Percentiles rank a stretch among this genome's conserved stretches.
Evolutionary conservation across 2,329 filamentous ascomycete species (phyloP).

Genomic region (Pseudogymnoascus destructans): DNA sequence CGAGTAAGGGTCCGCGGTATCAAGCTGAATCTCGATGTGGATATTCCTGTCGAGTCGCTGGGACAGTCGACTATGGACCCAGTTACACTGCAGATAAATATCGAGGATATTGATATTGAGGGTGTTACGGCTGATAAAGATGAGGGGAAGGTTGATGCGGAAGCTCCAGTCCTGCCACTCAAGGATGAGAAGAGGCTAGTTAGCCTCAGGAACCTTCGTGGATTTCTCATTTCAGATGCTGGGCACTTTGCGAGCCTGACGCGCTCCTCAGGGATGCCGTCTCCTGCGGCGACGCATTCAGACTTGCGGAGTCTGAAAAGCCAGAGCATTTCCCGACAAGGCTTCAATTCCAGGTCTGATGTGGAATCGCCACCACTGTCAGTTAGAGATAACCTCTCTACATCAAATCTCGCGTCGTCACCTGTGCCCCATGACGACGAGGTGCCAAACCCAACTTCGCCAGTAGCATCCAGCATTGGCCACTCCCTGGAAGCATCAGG

Average conservation of each 20-base stretch:
- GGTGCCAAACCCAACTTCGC: neutral
- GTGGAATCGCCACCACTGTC: neutral
- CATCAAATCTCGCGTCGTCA: neutral
- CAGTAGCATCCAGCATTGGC: neutral
- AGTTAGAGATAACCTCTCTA: neutral
- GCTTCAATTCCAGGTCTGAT: neutral
- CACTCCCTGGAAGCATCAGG: constrained; percentile 11
- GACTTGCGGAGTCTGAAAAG: constrained; percentile 15
- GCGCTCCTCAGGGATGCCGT: constrained; percentile 44
- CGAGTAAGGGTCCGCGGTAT: constrained; percentile 54
- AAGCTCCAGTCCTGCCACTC: constrained; percentile 23
- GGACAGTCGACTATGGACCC: constrained; percentile 32
- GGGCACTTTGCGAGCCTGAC: constrained; percentile 49
- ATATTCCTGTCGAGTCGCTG: constrained; percentile 36
- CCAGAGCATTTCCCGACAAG: neutral
- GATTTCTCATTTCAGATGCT: constrained; percentile 53
- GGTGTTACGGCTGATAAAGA: constrained; percentile 37
- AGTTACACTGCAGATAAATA: constrained; percentile 50
- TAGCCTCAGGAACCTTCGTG: constrained; percentile 48
- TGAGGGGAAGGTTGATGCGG: neutral
- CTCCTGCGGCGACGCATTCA: constrained; percentile 40
- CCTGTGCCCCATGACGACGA: neutral
- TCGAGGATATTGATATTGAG: constrained; percentile 54
- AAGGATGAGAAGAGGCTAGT: constrained; percentile 55
- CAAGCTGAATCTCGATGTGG: constrained; percentile 51